phyloP scores from a whole-genome alignment of 116 monocot genomes.

The Trichopus zeylanicus region DNA sequence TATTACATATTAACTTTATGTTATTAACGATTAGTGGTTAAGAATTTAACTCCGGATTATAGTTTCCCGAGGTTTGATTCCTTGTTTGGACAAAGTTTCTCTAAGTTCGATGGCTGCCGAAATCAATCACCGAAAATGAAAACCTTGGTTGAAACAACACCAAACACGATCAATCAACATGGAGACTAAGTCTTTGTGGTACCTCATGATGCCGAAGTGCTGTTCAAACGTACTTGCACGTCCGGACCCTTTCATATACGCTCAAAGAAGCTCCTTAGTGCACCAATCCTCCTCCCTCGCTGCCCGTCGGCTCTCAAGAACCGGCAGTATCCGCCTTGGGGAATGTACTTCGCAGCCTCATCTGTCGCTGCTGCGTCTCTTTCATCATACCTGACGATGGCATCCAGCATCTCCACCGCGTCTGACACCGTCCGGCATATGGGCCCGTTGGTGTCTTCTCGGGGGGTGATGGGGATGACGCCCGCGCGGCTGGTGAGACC shows the following conservation, averaged over 20 bases:
- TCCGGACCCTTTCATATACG: constrained; percentile 11
- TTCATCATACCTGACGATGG: constrained; percentile 54
- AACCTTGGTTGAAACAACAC: no score
- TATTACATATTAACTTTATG: no score
- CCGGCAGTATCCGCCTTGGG: constrained; percentile 46
- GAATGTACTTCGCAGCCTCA: constrained; percentile 34
- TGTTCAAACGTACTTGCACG: constrained; percentile 9
- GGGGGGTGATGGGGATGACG: constrained; percentile 51
- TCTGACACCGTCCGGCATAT: constrained; percentile 57
- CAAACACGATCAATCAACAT: no score
- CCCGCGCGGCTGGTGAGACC: constrained; percentile 68
- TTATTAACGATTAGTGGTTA: neutral
- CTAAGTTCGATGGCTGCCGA: no score
- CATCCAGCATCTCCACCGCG: constrained; percentile 57
- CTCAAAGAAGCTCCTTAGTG: constrained; percentile 37
- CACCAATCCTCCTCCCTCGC: constrained; percentile 58
- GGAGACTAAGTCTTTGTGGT: no score
- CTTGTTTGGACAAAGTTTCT: no score
- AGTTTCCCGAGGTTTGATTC: no score
- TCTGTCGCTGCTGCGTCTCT: constrained; percentile 38
- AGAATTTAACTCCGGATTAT: neutral
- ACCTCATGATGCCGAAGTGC: constrained; percentile 53
- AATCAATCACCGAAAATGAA: no score
- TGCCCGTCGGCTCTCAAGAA: constrained; percentile 53
- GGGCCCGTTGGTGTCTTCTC: constrained; percentile 73